These are phyloP conservation scores for Reutealis trisperma DNA, from an alignment of 345 rosid species.

Conservation along the genomic window DNA sequence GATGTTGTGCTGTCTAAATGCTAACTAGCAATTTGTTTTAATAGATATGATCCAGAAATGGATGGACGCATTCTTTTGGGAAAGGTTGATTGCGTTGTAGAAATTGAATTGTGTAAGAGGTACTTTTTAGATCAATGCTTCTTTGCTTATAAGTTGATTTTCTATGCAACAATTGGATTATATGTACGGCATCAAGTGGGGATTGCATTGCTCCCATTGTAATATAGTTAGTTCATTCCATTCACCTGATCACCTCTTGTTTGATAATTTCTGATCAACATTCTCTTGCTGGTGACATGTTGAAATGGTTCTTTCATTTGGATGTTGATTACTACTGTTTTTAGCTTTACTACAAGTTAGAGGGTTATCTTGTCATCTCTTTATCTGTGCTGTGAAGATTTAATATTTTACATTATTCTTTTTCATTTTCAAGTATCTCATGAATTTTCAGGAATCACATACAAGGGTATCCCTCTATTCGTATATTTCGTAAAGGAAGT, in stretches of 20 bases:
- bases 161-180: neutral
- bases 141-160: neutral
- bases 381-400: neutral
- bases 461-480: constrained; percentile 97
- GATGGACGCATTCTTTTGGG: constrained; percentile 91
- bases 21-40: constrained; percentile 18
- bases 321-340: neutral
- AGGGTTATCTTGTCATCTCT: neutral
- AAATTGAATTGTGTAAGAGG: constrained; percentile 88
- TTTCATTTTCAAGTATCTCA: constrained; percentile 7
- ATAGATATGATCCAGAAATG: constrained; percentile 88
- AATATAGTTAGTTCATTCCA: neutral
- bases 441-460: constrained; percentile 72
- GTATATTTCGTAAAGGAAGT: constrained; percentile 96
- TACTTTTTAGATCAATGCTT: constrained; percentile 31
- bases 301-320: neutral
- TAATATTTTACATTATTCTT: neutral
- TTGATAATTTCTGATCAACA: neutral
- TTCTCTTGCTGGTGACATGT: neutral
- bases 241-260: neutral
- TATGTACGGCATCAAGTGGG: no score
- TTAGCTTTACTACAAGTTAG: neutral
- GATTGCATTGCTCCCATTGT: neutral
- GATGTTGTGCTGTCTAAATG: constrained; percentile 7
- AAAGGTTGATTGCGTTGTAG: constrained; percentile 86